Base-by-base conservation (phyloP, 176 grass and related monocot genomes). In the Rhynchospora tenuis region DNA sequence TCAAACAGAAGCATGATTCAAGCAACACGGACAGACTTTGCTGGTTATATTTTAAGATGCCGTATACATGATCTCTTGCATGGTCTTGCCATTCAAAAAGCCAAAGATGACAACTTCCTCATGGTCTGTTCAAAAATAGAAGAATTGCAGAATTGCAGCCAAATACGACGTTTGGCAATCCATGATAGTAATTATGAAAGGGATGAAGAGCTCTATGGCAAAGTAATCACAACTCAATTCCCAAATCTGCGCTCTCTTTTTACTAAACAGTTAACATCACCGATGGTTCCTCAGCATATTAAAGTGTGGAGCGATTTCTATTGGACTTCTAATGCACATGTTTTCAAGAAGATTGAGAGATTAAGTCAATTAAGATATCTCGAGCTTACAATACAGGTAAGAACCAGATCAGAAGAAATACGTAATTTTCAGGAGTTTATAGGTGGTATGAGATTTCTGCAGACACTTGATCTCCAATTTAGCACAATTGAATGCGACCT, bases 1-100 rank as follows among this genome's bases (percentile, higher is more conserved):
- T 38, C 33, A 38, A 38, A 6, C 48, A 79, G 75, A 50, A 31
- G 75, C 50, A 42, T 79, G 75, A 26, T 79, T 29, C 24, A 59
- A 79, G 51, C 33, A 26, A 9, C 24, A 4, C 33, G 17, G 13
- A 19, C 2, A 79, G 1, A 79, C 31, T 19, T 1, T 2, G 4
- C 16, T 59, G 8, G 24, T 79, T 57, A 20, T 50, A 58, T 57
- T 5, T 8, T 1, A 10, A 19, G 4, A 31, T 33, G 12, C 17
- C 23, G 23, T 19, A 26, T 79, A 79, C 75, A 79, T 17, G 75
- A 79, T 79, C 55, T 79, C 14, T 5, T 79, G 3, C 13, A 14
- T 10, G 75, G 58, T 79, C 75, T 79, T 31, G 75, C 75, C 6
- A 19, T 79, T 5, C 9, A 79, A 31, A 79, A 79, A 56, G 75